A percentile compares a stretch with the other conserved stretches of the same genome.
These are phyloP conservation scores for Fusarium algeriense DNA, from an alignment of 2,329 filamentous ascomycete species.

Conservation along the genomic window DNA sequence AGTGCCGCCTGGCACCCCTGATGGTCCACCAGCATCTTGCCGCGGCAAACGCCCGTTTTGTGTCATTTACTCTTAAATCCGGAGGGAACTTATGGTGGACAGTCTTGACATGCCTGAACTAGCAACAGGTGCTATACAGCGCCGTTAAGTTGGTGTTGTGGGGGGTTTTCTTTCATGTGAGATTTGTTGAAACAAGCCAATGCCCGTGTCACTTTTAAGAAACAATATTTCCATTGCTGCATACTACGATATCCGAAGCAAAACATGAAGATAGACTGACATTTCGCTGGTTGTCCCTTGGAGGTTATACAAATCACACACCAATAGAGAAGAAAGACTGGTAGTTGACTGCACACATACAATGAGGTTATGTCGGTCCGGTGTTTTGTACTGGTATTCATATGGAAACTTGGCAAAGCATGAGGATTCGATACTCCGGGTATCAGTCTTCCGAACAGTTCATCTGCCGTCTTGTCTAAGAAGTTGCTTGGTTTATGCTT, in stretches of 20 bases:
- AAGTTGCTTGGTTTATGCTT: slow-evolving; percentile 37
- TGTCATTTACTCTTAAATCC: slow-evolving; percentile 26
- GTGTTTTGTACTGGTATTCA: background rate
- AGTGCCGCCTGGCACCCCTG: slow-evolving; percentile 25
- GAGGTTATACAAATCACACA: background rate
- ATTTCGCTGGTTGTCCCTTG: background rate
- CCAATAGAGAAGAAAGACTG: background rate
- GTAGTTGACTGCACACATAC: background rate
- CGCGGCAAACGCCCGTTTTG: slow-evolving; percentile 44
- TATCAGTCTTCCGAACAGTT: background rate
- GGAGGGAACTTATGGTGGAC: slow-evolving; percentile 27
- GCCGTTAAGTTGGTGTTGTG: background rate
- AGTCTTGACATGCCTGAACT: background rate
- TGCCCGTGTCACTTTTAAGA: background rate
- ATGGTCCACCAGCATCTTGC: slow-evolving; percentile 34
- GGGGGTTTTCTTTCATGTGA: slow-evolving; percentile 11
- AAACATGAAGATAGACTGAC: background rate
- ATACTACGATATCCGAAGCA: background rate
- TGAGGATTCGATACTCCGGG: background rate
- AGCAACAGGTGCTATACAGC: background rate
- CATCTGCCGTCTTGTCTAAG: slow-evolving; percentile 16
- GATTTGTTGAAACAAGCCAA: slow-evolving; percentile 9
- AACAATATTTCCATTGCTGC: background rate
- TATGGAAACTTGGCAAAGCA: slow-evolving; percentile 7
- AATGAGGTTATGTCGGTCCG: background rate